Base-by-base conservation (phyloP, 2,329 filamentous ascomycete species). In the Xylariaceae sp. region DNA sequence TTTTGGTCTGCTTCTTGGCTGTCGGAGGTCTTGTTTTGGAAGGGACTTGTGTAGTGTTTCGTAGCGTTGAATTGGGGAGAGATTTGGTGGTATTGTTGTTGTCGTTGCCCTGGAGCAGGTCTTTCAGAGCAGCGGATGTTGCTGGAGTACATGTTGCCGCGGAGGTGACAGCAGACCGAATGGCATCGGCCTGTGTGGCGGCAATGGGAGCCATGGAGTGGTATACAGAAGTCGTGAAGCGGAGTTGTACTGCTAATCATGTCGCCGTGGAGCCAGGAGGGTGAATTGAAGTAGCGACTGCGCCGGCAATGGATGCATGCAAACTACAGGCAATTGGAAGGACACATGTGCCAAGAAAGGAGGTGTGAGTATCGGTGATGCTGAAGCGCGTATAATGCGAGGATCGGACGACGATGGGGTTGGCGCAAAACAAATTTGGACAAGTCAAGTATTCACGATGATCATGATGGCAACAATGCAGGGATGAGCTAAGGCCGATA, bases 131-230 rank as follows among this genome's bases (percentile, higher is more conserved):
- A 19, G 77, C 75, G 33, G 76, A 75, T 31, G 73, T 77, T 2
- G 75, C 65, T 18, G 76, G 68, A 41, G 79, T 81, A 68, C 81
- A 84, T 60, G 75, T 82, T 43, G 76, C 69, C 12, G 74, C 73
- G 48, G 76, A 80, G 55, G 76, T 71, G 57, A 83, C 69, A 40
- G 80, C 79, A 54, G 72, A 70, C 63, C 82, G 83, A 63, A 82
- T 75, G 54, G 78, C 73, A 55, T 79, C 75, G 62, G 63, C 66
- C 60, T 75, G 74, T 28, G 22, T 28, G 58, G 65, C 65, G 58
- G 73, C 70, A 63, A 70, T 57, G 54, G 75, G 72, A 71, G 73
- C 67, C 75, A 79, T 78, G 48, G 51, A 42, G 54, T 50, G 22
- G 40, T 58, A 42, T 54, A 41, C 45, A 44, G 28, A 39, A 43